Evolutionary conservation across 2,329 filamentous ascomycete genomes (phyloP).

Genomic region (Pseudonectria buxi): DNA sequence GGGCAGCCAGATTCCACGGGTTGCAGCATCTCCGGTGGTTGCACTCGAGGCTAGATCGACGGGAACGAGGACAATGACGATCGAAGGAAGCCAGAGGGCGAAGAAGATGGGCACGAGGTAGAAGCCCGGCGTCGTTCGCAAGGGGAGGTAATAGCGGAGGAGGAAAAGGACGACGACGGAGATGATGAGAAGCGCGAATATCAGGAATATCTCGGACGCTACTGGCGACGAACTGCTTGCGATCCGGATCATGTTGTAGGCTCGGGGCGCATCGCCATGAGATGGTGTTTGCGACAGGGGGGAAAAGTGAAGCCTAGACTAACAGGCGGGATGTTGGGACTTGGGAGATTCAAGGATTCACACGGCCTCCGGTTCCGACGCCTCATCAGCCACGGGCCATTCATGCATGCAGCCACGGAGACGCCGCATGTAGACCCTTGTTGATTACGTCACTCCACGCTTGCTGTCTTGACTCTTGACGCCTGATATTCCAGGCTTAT

Average conservation of each 20-base stretch:
- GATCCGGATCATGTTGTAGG: slow-evolving; percentile 44
- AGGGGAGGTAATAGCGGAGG: slow-evolving; percentile 80
- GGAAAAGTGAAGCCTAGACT: slow-evolving; percentile 9
- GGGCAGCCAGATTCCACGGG: slow-evolving; percentile 82
- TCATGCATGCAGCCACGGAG: neutral
- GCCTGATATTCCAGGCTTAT: slow-evolving; percentile 14
- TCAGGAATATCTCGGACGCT: slow-evolving; percentile 72
- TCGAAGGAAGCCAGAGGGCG: slow-evolving; percentile 85
- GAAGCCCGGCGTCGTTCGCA: slow-evolving; percentile 85
- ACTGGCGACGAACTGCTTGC: slow-evolving; percentile 54
- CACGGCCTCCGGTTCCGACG: neutral
- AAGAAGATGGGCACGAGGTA: slow-evolving; percentile 90
- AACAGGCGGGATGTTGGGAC: slow-evolving; percentile 1
- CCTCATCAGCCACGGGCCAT: neutral
- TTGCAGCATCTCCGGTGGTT: slow-evolving; percentile 60
- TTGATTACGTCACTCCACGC: neutral
- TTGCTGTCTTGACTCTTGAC: slow-evolving; percentile 1
- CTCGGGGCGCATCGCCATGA: slow-evolving; percentile 22
- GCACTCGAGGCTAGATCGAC: slow-evolving; percentile 91
- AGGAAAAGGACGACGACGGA: slow-evolving; percentile 74
- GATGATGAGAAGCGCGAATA: slow-evolving; percentile 65
- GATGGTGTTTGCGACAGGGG: slow-evolving; percentile 9
- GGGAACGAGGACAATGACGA: slow-evolving; percentile 84
- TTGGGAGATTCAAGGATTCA: too few species aligned
- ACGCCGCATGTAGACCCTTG: neutral